Percentiles rank a stretch among this genome's conserved stretches.
These are phyloP conservation scores for Plantago rigida DNA, from an alignment of 305 asterid genomes.

Conservation along the genomic window DNA sequence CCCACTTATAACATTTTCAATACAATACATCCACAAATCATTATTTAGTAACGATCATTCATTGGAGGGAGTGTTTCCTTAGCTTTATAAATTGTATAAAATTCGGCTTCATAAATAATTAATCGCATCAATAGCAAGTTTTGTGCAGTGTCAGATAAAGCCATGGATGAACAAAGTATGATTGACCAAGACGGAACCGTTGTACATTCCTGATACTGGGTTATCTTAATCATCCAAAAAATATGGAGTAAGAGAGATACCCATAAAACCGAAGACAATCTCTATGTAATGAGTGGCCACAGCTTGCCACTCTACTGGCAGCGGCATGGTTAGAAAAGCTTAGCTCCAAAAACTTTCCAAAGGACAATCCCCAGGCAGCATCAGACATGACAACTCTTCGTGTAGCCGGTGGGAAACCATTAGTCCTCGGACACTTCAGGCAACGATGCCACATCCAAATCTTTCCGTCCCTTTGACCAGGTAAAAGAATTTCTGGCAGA, in stretches of 20 bases:
- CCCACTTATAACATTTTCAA: too few species aligned
- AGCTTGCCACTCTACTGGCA: slow-evolving; percentile 79
- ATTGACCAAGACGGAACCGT: slow-evolving; percentile 8
- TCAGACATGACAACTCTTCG: slow-evolving; percentile 72
- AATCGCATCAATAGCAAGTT: slow-evolving; percentile 11
- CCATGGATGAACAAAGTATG: neutral
- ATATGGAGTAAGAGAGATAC: slow-evolving; percentile 29
- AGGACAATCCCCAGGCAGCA: slow-evolving; percentile 80
- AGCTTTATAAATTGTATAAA: slow-evolving; percentile 17
- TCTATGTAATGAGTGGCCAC: slow-evolving; percentile 82
- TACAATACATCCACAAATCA: too few species aligned
- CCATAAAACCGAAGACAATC: slow-evolving; percentile 87
- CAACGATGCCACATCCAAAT: slow-evolving; percentile 97
- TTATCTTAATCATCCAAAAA: slow-evolving; percentile 9
- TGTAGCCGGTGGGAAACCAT: slow-evolving; percentile 66
- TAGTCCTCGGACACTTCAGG: slow-evolving; percentile 62
- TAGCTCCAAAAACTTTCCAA: slow-evolving; percentile 77
- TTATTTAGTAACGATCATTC: too few species aligned
- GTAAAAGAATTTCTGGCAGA: slow-evolving; percentile 43
- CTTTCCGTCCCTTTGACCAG: slow-evolving; percentile 62
- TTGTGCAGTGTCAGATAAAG: slow-evolving; percentile 15
- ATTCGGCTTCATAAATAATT: slow-evolving; percentile 5
- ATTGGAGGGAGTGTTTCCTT: neutral
- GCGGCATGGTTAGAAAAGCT: slow-evolving; percentile 87
- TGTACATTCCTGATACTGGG: slow-evolving; percentile 12